A percentile compares a stretch with the other conserved stretches of the same genome.
These are phyloP conservation scores for Arachis monticola DNA, from an alignment of 331 rosid species.

Conservation along the genomic window DNA sequence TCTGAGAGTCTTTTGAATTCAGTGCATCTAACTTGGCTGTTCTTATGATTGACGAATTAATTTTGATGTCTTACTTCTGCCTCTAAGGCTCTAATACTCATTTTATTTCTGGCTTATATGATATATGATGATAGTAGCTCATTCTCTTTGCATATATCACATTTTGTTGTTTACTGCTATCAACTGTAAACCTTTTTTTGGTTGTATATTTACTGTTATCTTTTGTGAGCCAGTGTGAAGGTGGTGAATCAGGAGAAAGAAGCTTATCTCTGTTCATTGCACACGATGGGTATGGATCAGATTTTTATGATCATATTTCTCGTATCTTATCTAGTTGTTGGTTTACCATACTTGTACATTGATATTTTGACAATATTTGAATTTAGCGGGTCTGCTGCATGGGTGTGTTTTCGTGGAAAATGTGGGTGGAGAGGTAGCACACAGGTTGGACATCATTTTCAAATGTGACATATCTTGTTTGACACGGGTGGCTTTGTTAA, in stretches of 20 bases:
- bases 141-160: constrained; percentile 11
- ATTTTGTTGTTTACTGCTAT: constrained; percentile 17
- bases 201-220: constrained; percentile 11
- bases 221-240: constrained; percentile 67
- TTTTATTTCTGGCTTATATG: no score
- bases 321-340: constrained; percentile 13
- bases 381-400: constrained; percentile 67
- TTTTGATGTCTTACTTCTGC: background rate
- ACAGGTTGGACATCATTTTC: constrained; percentile 55
- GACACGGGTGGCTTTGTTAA: constrained; percentile 20
- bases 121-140: constrained; percentile 15
- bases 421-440: constrained; percentile 94
- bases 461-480: constrained; percentile 15
- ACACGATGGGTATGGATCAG: constrained; percentile 63
- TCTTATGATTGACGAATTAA: background rate
- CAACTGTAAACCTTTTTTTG: constrained; percentile 1
- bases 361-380: constrained; percentile 37
- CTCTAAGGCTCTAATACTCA: constrained; percentile 7
- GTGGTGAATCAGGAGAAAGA: constrained; percentile 66
- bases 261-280: constrained; percentile 67
- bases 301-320: constrained; percentile 18
- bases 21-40: constrained; percentile 12
- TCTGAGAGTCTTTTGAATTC: background rate
- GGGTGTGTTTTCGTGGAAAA: constrained; percentile 81
- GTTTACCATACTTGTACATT: constrained; percentile 13